phyloP scores from a whole-genome alignment of 2,329 filamentous ascomycete genomes.

The Xylaria arbuscula region DNA sequence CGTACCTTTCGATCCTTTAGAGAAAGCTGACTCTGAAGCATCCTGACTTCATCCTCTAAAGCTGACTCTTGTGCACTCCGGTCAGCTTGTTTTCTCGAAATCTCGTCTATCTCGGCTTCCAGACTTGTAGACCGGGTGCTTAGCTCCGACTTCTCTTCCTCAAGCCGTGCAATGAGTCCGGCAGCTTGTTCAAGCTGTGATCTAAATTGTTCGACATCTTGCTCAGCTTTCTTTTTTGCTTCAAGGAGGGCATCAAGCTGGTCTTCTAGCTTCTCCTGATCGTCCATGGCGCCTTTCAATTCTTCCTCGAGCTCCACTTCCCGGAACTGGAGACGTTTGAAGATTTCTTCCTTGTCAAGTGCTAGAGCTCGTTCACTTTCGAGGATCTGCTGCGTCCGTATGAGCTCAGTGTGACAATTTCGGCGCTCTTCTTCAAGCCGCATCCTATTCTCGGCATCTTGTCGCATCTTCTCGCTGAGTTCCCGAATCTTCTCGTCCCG shows the following conservation, averaged over 20 bases:
- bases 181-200: constrained; percentile 92
- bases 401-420: constrained; percentile 85
- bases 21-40: constrained; percentile 89
- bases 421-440: constrained; percentile 91
- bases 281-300: constrained; percentile 88
- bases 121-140: constrained; percentile 74
- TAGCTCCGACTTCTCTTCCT: constrained; percentile 85
- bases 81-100: constrained; percentile 76
- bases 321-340: constrained; percentile 92
- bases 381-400: constrained; percentile 90
- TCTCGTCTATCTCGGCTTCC: constrained; percentile 75
- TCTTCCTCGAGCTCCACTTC: constrained; percentile 94
- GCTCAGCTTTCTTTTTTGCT: constrained; percentile 88
- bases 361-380: constrained; percentile 97
- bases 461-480: constrained; percentile 83
- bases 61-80: constrained; percentile 80
- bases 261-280: constrained; percentile 93
- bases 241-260: constrained; percentile 89
- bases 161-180: constrained; percentile 83
- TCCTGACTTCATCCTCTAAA: constrained; percentile 84
- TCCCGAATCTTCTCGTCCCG: constrained; percentile 92
- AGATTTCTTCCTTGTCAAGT: constrained; percentile 98
- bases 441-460: constrained; percentile 78
- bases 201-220: constrained; percentile 82
- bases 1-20: constrained; percentile 90